Base-by-base conservation (phyloP, 2,329 filamentous ascomycete species). In the Phaeoacremonium minimum region DNA sequence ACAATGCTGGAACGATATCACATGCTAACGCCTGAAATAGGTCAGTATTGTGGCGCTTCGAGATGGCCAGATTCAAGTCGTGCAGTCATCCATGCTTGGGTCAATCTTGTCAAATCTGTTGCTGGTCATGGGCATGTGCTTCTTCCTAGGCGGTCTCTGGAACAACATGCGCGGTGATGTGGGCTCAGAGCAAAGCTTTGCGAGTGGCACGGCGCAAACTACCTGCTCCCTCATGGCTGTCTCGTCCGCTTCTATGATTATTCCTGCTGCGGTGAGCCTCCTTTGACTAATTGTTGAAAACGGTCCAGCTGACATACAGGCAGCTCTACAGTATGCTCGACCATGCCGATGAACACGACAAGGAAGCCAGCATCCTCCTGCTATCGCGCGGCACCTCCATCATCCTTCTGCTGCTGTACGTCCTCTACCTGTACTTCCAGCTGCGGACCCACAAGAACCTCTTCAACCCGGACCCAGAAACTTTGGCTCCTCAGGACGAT, bases 41-140 rank as follows among this genome's bases (percentile, higher is more conserved):
- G 87, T 95, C 56, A 95, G 87, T 58, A 91, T 97, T 49, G 85
- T 97, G 46, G 93, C 93, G 14, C 75, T 98, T 31, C 79, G 72
- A 47, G 80, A 93, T 50, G 80, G 81, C 45, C 85, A 97, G 64
- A 94, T 96, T 55, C 83, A 91, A 51, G 90, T 97, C 46, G 91
- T 97, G n/a, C 93, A 97, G 66, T 85, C 91, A 15, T 95, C 88
- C 46, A 97, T 97, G 90, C 80, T 97, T 20, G 91, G 93, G 32
- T 94, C 87, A 53, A 95, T 97, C 50, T 72, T 97, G 28, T 96
- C 91, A 46, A 97, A 97, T 62, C 83, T 96, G 46, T 75, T 97
- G 7, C 78, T 97, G 15, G 91, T 89, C 32, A 75, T 89, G 56
- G 84, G 85, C 50, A 87, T 86, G 72, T 88, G 84, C 61, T 88